These are phyloP conservation scores for Trypanosoma caninum DNA, from an alignment of 208 protist species.

Conservation along the genomic window DNA sequence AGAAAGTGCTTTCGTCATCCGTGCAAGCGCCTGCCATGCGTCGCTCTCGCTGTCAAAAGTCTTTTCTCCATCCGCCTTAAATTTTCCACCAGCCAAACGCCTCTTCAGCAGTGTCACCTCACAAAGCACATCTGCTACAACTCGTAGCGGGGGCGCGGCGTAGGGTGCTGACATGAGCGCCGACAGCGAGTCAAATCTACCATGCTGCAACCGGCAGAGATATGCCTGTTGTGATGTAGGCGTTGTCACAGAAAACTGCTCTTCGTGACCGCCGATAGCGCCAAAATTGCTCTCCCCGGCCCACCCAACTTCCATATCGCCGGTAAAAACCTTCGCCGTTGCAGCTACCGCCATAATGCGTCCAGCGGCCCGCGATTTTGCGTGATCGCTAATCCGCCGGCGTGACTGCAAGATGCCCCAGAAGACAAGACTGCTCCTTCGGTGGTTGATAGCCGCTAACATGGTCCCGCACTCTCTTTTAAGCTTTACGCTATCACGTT, in stretches of 20 bases:
- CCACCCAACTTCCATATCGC: neutral
- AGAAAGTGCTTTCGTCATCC: slow-evolving; percentile 23
- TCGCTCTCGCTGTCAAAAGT: neutral
- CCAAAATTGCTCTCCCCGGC: neutral
- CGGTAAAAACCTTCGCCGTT: neutral
- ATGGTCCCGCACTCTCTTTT: neutral
- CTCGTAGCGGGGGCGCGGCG: slow-evolving; percentile 45
- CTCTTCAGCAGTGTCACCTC: slow-evolving; percentile 12
- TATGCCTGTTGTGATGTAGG: slow-evolving; percentile 49
- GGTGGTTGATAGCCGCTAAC: neutral
- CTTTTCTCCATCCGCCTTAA: neutral
- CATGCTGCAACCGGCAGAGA: slow-evolving; percentile 39
- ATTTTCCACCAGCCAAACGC: neutral
- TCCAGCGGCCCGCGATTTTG: neutral
- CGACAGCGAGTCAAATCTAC: slow-evolving; percentile 38
- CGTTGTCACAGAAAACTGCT: slow-evolving; percentile 5
- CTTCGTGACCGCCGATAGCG: neutral
- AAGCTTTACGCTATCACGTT: neutral
- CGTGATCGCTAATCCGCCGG: slow-evolving; percentile 1
- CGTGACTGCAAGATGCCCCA: neutral
- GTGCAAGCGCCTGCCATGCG: slow-evolving; percentile 2
- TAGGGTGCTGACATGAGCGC: slow-evolving; percentile 59
- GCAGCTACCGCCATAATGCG: neutral
- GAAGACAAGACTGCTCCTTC: neutral
- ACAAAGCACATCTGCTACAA: slow-evolving; percentile 59